Conservation (phyloP, 2,329 filamentous ascomycete species). For the Cryphonectria naterciae region DNA sequence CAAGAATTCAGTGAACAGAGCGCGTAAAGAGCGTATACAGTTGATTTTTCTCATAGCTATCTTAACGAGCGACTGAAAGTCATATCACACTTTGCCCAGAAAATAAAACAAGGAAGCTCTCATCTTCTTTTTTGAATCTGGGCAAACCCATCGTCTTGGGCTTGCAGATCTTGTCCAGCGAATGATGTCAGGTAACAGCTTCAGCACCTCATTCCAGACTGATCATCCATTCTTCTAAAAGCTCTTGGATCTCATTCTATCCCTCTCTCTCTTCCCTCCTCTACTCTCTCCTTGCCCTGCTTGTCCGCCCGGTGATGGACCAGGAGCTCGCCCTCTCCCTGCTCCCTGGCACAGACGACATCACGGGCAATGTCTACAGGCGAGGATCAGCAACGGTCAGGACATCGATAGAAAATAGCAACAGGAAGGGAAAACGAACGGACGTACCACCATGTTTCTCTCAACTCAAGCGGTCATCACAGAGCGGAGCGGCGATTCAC, state of each 20-base stretch:
- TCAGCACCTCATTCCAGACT: constrained; percentile 18
- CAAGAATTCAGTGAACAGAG: background rate
- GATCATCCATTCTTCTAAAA: background rate
- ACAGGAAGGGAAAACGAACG: too few relatives aligned
- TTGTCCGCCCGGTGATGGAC: constrained; percentile 24
- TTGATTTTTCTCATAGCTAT: constrained; percentile 23
- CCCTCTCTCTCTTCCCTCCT: background rate
- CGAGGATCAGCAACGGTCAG: constrained; percentile 7
- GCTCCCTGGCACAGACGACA: constrained; percentile 26
- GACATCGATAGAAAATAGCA: background rate
- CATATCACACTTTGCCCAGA: constrained; percentile 9
- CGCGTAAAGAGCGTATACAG: constrained; percentile 26
- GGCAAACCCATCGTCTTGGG: constrained; percentile 15
- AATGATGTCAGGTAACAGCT: constrained; percentile 20
- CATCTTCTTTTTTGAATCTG: constrained; percentile 14
- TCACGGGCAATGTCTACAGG: constrained; percentile 20
- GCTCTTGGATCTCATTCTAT: constrained; percentile 6
- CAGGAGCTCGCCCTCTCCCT: constrained; percentile 15
- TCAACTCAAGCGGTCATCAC: constrained; percentile 65
- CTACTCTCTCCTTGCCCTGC: constrained; percentile 24
- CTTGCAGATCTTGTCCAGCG: constrained; percentile 22
- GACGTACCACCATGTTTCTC: constrained; percentile 27
- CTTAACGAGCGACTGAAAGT: constrained; percentile 26
- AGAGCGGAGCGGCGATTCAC: constrained; percentile 70
- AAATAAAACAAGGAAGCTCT: constrained; percentile 16